A percentile compares a stretch with the other conserved stretches of the same genome.
These are phyloP conservation scores for Thielaviopsis ethacetica DNA, from an alignment of 2,329 filamentous ascomycete genomes.

Conservation along the genomic window DNA sequence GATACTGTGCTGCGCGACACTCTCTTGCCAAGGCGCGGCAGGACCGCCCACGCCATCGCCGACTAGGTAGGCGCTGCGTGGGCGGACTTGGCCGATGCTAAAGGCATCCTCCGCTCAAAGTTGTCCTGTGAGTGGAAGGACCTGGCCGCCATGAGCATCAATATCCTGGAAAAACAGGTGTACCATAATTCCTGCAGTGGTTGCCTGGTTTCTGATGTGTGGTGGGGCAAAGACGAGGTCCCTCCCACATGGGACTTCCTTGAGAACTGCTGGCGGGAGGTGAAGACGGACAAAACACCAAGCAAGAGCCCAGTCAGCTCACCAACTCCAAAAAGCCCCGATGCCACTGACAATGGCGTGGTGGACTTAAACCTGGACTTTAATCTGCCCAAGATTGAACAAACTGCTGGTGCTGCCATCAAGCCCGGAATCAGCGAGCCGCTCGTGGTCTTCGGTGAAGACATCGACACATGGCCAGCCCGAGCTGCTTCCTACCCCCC, in stretches of 20 bases:
- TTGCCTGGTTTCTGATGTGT: neutral
- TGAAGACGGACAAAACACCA: neutral
- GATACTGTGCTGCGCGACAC: neutral
- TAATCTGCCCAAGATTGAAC: too few species aligned
- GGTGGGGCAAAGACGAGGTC: neutral
- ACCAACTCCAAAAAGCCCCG: neutral
- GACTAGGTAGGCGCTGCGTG: conserved; percentile 3
- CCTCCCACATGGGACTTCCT: neutral
- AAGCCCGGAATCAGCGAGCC: too few species aligned
- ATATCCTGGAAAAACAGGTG: neutral
- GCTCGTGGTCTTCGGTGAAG: too few species aligned
- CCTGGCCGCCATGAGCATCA: neutral
- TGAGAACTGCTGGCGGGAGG: neutral
- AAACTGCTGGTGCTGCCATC: too few species aligned
- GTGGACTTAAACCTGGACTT: neutral
- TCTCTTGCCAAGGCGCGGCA: neutral
- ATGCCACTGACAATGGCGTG: neutral
- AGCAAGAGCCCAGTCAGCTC: neutral
- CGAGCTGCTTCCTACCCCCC: too few species aligned
- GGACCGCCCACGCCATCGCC: neutral
- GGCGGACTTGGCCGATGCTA: neutral
- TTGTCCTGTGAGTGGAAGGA: neutral
- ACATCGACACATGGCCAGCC: too few species aligned
- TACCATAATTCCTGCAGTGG: neutral
- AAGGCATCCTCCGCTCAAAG: neutral